Percentiles rank a stretch among this genome's conserved stretches.
These are phyloP conservation scores for Corchorus capsularis DNA, from an alignment of 345 rosid genomes.

Conservation along the genomic window DNA sequence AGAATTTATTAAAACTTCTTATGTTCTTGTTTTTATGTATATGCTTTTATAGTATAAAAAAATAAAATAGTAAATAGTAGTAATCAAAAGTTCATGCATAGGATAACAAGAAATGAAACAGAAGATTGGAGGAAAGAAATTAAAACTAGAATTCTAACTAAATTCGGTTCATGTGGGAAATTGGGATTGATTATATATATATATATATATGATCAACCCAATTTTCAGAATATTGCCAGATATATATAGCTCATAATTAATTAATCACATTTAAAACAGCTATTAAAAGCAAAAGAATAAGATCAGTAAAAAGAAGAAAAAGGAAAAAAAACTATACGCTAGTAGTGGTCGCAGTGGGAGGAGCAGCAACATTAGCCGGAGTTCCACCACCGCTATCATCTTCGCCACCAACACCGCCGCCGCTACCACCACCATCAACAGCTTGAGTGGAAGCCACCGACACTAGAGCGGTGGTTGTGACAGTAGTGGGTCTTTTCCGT, in stretches of 20 bases:
- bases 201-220: too few species aligned
- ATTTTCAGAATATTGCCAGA: slow-evolving; percentile 17
- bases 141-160: slow-evolving; percentile 19
- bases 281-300: not conserved
- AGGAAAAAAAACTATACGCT: slow-evolving; percentile 27
- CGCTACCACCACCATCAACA: slow-evolving; percentile 1
- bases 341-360: slow-evolving; percentile 26
- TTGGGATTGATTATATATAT: too few species aligned
- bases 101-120: not conserved
- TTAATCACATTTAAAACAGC: slow-evolving; percentile 18
- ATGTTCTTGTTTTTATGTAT: not conserved
- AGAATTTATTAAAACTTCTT: not conserved
- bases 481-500: slow-evolving; percentile 49
- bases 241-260: slow-evolving; percentile 28
- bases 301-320: not conserved
- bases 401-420: slow-evolving; percentile 7
- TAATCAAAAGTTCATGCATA: not conserved
- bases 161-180: slow-evolving; percentile 22
- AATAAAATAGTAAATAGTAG: not conserved
- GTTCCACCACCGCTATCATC: slow-evolving; percentile 15
- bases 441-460: slow-evolving; percentile 18
- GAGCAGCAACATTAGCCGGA: slow-evolving; percentile 13
- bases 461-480: slow-evolving; percentile 23
- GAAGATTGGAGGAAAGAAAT: not conserved
- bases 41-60: not conserved